Conservation (phyloP, 1,139 yeast species). For the Saccharomycopsis hybrid region DNA sequence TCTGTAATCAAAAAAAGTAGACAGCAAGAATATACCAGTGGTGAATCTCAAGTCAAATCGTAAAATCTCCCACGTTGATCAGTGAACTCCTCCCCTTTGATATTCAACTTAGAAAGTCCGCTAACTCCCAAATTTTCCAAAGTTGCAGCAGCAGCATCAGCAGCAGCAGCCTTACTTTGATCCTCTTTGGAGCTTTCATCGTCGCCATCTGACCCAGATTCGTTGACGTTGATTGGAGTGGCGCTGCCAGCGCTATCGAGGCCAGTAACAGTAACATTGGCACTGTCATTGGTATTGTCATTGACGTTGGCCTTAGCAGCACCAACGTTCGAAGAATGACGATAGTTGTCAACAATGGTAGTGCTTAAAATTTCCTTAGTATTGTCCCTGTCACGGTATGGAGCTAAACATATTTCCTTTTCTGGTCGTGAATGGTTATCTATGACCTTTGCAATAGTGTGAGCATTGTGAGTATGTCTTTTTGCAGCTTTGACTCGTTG, state of each 20-base stretch:
- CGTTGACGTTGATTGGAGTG: not conserved
- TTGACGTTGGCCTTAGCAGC: not conserved
- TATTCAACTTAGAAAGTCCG: conserved; percentile 25
- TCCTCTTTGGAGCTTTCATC: conserved; percentile 15
- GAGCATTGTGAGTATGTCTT: not conserved
- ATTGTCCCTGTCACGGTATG: not conserved
- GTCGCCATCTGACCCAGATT: conserved; percentile 2
- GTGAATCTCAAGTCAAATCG: conserved; percentile 29
- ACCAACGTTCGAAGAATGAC: not conserved
- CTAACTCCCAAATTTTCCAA: conserved; percentile 9
- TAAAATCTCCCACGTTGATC: conserved; percentile 47
- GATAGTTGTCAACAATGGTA: not conserved
- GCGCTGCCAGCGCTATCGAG: conserved; percentile 21
- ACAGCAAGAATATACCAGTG: no score
- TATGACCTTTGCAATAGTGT: no score
- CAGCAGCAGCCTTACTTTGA: conserved; percentile 16
- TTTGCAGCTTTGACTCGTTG: conserved; percentile 16
- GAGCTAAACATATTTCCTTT: not conserved
- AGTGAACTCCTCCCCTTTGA: conserved; percentile 39
- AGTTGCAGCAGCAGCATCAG: conserved; percentile 3
- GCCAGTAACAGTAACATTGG: not conserved
- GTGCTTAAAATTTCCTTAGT: not conserved
- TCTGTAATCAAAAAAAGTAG: no score
- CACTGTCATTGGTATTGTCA: not conserved
- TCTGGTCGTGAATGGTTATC: conserved; percentile 17